Conservation (phyloP, 208 protist species). For the Trypanosoma mega region DNA sequence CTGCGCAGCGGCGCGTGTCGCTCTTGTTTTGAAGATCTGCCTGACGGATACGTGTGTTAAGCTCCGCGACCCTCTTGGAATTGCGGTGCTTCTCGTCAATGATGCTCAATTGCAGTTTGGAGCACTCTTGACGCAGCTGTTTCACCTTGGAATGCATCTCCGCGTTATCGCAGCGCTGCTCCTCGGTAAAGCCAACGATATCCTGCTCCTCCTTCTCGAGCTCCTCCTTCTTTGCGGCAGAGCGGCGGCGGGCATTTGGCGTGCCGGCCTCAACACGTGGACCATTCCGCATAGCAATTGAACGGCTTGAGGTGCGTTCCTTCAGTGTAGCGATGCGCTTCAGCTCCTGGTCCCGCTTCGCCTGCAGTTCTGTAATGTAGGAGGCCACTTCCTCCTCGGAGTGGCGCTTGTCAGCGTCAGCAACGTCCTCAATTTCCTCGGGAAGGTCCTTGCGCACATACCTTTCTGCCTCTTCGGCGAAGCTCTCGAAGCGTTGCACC, state of each 20-base stretch:
- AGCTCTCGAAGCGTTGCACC: conserved; percentile 71
- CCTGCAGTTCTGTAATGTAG: conserved; percentile 65
- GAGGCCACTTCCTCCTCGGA: conserved; percentile 70
- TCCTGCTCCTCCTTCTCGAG: conserved; percentile 41
- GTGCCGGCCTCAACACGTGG: conserved; percentile 20
- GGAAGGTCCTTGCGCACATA: conserved; percentile 55
- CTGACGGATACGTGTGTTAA: conserved; percentile 38
- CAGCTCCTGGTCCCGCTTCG: conserved; percentile 45
- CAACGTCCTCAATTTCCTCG: conserved; percentile 46
- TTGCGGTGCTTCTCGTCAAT: conserved; percentile 39
- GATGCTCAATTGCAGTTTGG: conserved; percentile 61
- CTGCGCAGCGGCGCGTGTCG: conserved; percentile 52
- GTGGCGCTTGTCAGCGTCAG: conserved; percentile 48
- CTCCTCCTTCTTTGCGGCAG: conserved; percentile 7
- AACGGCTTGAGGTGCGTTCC: conserved; percentile 26
- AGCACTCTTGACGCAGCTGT: conserved; percentile 17
- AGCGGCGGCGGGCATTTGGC: conserved; percentile 5
- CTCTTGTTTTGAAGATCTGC: conserved; percentile 56
- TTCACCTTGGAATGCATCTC: conserved; percentile 10
- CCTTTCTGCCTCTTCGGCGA: conserved; percentile 28
- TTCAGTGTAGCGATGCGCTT: conserved; percentile 41
- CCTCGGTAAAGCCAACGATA: conserved; percentile 35
- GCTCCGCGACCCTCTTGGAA: conserved; percentile 42
- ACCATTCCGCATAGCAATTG: conserved; percentile 31
- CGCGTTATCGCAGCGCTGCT: conserved; percentile 36